Base-by-base conservation (phyloP, 345 rosid genomes). In the Brassica incana region DNA sequence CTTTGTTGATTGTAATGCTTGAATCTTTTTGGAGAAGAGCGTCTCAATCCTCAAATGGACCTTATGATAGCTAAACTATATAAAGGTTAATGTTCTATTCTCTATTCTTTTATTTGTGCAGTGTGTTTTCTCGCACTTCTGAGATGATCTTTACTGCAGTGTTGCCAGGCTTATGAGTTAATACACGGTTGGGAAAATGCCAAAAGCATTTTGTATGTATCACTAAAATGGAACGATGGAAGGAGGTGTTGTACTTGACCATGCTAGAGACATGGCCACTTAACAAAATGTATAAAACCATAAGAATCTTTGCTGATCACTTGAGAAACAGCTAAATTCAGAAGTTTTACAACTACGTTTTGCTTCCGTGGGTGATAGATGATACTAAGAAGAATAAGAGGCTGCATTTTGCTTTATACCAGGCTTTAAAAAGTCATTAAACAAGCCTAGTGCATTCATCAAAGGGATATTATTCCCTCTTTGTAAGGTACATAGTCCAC, bases 251-350 rank as follows among this genome's bases (percentile, higher is more conserved):
- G 70, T 88, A 90, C 85, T 84, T 95, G 66, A 93, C 97, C 11
- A 92, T 93, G 83, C 98, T 98, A 5, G 94, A 89, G 89, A 89
- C 87, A 60, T 95, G 99, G 98, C 88, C 97, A 8, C 95, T 97
- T n/a, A 90, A 87, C 70, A 97, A 97, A 23, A 80, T 93, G 91
- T 93, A 65, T 86, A 95, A 93, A 77, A 97, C 99, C 10, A 95
- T 95, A 9, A 88, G 93, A 79, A 89, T 93, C 68, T 89, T 93
- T 84, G 83, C 95, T 71, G 90, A 97, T 71, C 90, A 90, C 85
- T 85, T 95, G 84, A 80, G 84, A 75, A 84, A 85, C 2, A 86
- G 78, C 80, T 91, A 88, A 81, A 97, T 92, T 27, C 91, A 86
- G 74, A 87, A 88, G 8, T 95, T 91, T 82, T 90, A 86, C 77